Evolutionary conservation across 1,284 basidiomycete genomes (phyloP).

Genomic region (Ustanciosporium gigantosporum): DNA sequence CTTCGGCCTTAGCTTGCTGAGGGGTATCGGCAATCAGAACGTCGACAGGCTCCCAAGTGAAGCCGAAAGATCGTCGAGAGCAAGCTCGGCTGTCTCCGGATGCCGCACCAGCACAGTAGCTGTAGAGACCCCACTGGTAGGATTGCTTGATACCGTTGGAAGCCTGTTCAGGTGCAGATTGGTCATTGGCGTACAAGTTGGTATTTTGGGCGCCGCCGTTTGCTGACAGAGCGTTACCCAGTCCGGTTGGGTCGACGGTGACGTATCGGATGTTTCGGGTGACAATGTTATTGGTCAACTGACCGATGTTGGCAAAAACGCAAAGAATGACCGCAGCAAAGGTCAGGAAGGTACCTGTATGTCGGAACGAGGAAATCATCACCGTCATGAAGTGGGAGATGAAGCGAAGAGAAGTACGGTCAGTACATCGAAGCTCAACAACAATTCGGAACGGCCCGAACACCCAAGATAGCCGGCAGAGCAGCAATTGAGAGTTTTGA

Average conservation of each 20-base stretch:
- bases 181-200: constrained; percentile 36
- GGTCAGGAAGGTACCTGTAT: constrained; percentile 55
- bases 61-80: constrained; percentile 28
- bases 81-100: constrained; percentile 24
- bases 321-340: constrained; percentile 53
- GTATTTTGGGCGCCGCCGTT: background rate
- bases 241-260: constrained; percentile 22
- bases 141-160: constrained; percentile 38
- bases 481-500: no score
- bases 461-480: no score
- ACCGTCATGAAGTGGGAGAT: no score
- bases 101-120: constrained; percentile 41
- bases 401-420: no score
- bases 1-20: constrained; percentile 4
- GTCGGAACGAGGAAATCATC: constrained; percentile 10
- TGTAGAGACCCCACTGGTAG: constrained; percentile 54
- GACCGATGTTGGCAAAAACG: constrained; percentile 56
- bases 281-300: constrained; percentile 56
- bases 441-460: no score
- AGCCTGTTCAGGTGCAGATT: constrained; percentile 9
- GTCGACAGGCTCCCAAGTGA: constrained; percentile 39
- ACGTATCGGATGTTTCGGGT: constrained; percentile 53
- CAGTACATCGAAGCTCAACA: no score
- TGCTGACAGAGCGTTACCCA: constrained; percentile 24
- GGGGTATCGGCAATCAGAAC: constrained; percentile 29